Evolutionary conservation across 257 asterid species (phyloP).

Genomic region (Solanum lycopersicoides): DNA sequence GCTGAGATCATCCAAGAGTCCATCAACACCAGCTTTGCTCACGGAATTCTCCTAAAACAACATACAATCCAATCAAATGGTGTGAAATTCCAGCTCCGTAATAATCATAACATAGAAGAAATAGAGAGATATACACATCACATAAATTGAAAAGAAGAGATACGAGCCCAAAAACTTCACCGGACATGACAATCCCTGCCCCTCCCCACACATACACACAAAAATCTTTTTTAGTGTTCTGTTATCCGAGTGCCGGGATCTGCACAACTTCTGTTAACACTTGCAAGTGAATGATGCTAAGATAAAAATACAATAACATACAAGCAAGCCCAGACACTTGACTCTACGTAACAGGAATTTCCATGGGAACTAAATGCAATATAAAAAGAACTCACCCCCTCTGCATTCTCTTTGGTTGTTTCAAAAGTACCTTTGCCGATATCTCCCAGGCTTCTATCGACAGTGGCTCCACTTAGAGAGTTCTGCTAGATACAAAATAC

Average conservation of each 20-base stretch:
- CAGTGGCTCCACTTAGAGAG: constrained; percentile 5
- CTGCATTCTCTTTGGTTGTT: constrained; percentile 1
- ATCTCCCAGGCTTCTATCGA: constrained; percentile 6
- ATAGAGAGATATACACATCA: neutral
- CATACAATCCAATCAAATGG: neutral
- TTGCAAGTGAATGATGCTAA: neutral
- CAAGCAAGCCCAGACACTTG: neutral
- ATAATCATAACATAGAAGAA: neutral
- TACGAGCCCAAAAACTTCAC: neutral
- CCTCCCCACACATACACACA: neutral
- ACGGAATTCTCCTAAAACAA: neutral
- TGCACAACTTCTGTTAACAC: neutral
- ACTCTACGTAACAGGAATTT: neutral
- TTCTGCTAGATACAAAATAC: constrained; percentile 2
- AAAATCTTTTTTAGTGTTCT: neutral
- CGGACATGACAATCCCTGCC: too few species aligned
- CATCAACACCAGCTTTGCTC: neutral
- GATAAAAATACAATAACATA: neutral
- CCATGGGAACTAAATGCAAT: neutral
- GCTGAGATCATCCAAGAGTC: neutral
- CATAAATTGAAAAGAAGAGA: neutral
- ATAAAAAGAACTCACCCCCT: constrained; percentile 1
- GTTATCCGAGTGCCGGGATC: neutral
- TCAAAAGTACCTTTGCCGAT: constrained; percentile 1
- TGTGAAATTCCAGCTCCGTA: neutral